Evolutionary conservation across 768 basidiomycete species (phyloP), one percentile per base, ranked within the genome.

Genomic region (Leccinum ochraceum): DNA sequence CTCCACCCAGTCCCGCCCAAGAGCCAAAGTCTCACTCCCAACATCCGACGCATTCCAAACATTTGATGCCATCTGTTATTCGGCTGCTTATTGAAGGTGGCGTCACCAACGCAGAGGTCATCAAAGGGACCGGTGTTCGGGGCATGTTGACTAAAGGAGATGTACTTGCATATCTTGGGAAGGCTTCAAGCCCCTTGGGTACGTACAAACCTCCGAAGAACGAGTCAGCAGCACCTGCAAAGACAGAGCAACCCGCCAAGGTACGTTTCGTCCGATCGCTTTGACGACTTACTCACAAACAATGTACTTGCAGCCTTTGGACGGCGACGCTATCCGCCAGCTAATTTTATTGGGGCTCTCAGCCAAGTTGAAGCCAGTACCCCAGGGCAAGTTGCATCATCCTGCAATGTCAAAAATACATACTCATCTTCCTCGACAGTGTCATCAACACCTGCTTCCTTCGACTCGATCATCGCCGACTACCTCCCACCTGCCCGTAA

Each of bases 141-240:
- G 96, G 97, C 14, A 95, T 95, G 89, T 74, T 98, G 61, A 98
- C 95, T 53, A 98, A 98, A 74, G 97, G 97, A 11, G 96, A 99
- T 70, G 88, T 98, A 1, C 81, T 99, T 30, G 78, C 92, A 3
- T 87, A 86, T 75, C 80, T 97, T 6, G 96, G 96, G 20, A 87
- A 88, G 74, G 90, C 94, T 20, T 87, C 87, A 11, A 80, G 81
- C 37, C 91, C 94, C 1, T 78, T 81, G 20, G 94, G 93, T 39
- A 90, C 90, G 3, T 91, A 81, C 76, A 88, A 87, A 71, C 79
- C 79, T 64, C 64, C 76, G 14, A 65, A 67, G 48, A 67, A 67
- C 50, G 67, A 72, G 51, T 54, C 66, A 77, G 61, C 66, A 60
- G 13, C 57, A 53, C 59, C 67, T 20, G 60, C 68, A 59, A 81